phyloP scores from a whole-genome alignment of 1,284 basidiomycete genomes.

The Ceratobasidium sp. region DNA sequence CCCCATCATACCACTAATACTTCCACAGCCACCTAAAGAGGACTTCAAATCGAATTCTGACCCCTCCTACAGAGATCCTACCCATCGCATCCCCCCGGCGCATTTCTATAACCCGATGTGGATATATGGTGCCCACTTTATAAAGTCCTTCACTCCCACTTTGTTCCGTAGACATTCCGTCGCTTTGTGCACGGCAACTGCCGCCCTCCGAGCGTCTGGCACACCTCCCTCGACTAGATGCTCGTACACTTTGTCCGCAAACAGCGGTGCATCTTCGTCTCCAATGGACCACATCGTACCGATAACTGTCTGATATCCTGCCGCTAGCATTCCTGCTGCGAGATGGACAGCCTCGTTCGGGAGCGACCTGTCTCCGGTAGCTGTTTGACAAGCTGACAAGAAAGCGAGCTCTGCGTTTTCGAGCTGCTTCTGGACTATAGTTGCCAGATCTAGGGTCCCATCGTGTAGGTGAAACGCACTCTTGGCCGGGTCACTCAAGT shows the following conservation, averaged over 20 bases:
- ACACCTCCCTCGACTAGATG: not conserved
- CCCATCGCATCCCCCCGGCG: too few species aligned
- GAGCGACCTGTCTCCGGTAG: not conserved
- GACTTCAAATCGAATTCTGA: too few species aligned
- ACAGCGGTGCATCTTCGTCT: conserved; percentile 20
- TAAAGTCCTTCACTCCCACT: not conserved
- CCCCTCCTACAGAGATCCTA: too few species aligned
- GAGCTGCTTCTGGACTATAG: not conserved
- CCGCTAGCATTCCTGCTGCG: conserved; percentile 18
- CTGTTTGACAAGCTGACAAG: conserved; percentile 25
- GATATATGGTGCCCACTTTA: not conserved
- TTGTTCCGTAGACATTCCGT: not conserved
- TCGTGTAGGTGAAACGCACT: conserved; percentile 7
- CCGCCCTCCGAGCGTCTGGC: not conserved
- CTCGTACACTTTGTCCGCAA: conserved; percentile 15
- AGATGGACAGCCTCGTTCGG: conserved; percentile 34
- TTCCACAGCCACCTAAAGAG: too few species aligned
- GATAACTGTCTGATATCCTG: conserved; percentile 4
- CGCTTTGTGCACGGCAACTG: not conserved
- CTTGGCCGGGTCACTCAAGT: not conserved
- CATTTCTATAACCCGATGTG: conserved; percentile 3
- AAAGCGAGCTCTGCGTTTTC: conserved; percentile 17
- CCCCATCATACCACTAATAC: too few species aligned
- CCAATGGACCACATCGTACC: conserved; percentile 27
- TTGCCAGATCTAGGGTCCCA: not conserved